These are phyloP conservation scores for Fusarium drepaniforme DNA, from an alignment of 2,329 filamentous ascomycete species.

Conservation along the genomic window DNA sequence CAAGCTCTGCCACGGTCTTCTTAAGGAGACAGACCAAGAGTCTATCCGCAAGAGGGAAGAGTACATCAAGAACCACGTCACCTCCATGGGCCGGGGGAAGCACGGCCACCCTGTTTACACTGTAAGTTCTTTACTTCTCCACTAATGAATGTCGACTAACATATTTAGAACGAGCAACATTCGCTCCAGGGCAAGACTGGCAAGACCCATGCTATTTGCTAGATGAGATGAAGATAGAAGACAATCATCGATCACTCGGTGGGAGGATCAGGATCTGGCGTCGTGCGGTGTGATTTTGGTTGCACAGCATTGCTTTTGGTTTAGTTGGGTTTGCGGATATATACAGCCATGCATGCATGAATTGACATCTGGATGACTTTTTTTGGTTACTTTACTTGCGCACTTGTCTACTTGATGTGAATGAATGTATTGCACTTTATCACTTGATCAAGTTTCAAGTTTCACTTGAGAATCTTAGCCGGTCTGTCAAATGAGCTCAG, in stretches of 20 bases:
- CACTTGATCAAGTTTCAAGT: not conserved
- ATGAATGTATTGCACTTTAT: not conserved
- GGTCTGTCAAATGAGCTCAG: not conserved
- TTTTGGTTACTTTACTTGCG: not conserved
- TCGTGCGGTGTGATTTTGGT: conserved; percentile 30
- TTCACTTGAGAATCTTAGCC: not conserved
- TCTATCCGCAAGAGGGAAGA: conserved; percentile 77
- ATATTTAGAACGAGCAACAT: conserved; percentile 77
- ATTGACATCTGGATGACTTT: conserved; percentile 24
- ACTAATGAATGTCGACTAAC: not conserved
- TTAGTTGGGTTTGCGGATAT: conserved; percentile 21
- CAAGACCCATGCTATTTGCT: conserved; percentile 92
- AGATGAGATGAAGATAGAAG: conserved; percentile 43
- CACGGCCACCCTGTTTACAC: conserved; percentile 62
- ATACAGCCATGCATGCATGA: conserved; percentile 28
- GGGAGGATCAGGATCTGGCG: conserved; percentile 23
- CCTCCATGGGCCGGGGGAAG: conserved; percentile 62
- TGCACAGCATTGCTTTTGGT: not conserved
- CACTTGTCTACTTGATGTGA: not conserved
- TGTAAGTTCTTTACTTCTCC: conserved; percentile 47
- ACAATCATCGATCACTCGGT: conserved; percentile 14
- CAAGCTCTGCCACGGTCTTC: conserved; percentile 77
- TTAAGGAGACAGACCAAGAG: conserved; percentile 81
- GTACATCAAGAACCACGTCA: conserved; percentile 70
- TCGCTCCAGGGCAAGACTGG: conserved; percentile 90